Percentiles rank a stretch among this genome's conserved stretches.
phyloP scores from a whole-genome alignment of 2,329 filamentous ascomycete genomes.

The Trichoderma sp. region DNA sequence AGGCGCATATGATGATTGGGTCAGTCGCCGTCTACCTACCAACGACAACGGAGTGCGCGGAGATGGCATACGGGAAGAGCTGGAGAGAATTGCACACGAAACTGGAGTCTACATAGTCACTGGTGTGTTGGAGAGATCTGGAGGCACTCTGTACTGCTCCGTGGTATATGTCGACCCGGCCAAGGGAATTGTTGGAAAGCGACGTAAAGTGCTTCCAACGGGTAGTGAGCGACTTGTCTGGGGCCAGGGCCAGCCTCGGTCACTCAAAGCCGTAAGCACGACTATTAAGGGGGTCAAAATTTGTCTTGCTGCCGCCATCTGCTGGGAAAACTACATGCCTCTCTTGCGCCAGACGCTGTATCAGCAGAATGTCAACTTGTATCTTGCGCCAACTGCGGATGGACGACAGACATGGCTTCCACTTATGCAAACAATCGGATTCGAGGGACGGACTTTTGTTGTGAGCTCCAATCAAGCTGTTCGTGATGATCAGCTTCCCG shows the following conservation, averaged over 20 bases:
- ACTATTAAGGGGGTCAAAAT: neutral
- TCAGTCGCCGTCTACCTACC: neutral
- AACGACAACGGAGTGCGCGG: neutral
- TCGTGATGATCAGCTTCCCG: neutral
- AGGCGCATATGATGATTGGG: neutral
- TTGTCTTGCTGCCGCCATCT: neutral
- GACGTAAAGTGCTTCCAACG: neutral
- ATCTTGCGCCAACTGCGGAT: slow-evolving; percentile 1
- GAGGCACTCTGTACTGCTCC: neutral
- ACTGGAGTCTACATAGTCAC: neutral
- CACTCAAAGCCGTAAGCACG: neutral
- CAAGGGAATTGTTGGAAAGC: neutral
- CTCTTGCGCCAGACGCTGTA: neutral
- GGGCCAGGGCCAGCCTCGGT: neutral
- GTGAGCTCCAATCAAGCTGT: slow-evolving; percentile 3
- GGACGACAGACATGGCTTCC: neutral
- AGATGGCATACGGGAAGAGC: neutral
- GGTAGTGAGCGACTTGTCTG: neutral
- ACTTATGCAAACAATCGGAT: slow-evolving; percentile 9
- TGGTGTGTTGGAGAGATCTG: neutral
- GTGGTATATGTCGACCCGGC: neutral
- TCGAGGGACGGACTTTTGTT: neutral
- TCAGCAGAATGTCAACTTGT: neutral
- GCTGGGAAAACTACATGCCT: slow-evolving; percentile 7
- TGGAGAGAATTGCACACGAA: neutral